phyloP scores from a whole-genome alignment of 371 early-diverging fungal species.

The Mucor plumbeus region DNA sequence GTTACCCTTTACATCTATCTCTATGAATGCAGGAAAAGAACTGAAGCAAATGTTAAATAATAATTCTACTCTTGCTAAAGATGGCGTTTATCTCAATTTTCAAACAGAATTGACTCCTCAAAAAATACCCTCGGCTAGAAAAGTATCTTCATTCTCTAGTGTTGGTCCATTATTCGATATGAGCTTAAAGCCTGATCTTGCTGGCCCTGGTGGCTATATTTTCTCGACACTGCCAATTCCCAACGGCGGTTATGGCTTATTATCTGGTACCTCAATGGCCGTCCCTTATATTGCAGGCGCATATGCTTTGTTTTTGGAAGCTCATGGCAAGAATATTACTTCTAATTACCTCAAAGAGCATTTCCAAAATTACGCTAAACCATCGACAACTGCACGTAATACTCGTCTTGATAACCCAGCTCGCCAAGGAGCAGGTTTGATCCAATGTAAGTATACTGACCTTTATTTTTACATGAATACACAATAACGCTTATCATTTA shows the following conservation, averaged over 20 bases:
- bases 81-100: constrained; percentile 14
- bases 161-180: constrained; percentile 39
- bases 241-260: constrained; percentile 52
- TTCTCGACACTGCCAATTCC: constrained; percentile 63
- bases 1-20: constrained; percentile 19
- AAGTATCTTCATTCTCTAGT: constrained; percentile 51
- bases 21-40: constrained; percentile 12
- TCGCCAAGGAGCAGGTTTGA: constrained; percentile 78
- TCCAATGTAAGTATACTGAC: constrained; percentile 53
- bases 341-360: constrained; percentile 32
- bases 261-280: constrained; percentile 70
- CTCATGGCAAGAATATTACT: constrained; percentile 29
- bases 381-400: constrained; percentile 21
- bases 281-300: constrained; percentile 75
- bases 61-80: neutral
- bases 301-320: constrained; percentile 62
- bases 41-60: constrained; percentile 14
- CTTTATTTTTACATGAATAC: neutral
- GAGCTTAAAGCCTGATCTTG: constrained; percentile 56
- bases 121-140: constrained; percentile 42
- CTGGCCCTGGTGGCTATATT: constrained; percentile 70
- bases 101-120: constrained; percentile 62
- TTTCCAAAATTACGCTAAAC: constrained; percentile 58
- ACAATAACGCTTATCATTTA: neutral
- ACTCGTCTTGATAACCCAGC: constrained; percentile 44